Percentiles rank a stretch among this genome's conserved stretches.
These are phyloP conservation scores for Xylaria sp. DNA, from an alignment of 2,329 filamentous ascomycete species.

Conservation along the genomic window DNA sequence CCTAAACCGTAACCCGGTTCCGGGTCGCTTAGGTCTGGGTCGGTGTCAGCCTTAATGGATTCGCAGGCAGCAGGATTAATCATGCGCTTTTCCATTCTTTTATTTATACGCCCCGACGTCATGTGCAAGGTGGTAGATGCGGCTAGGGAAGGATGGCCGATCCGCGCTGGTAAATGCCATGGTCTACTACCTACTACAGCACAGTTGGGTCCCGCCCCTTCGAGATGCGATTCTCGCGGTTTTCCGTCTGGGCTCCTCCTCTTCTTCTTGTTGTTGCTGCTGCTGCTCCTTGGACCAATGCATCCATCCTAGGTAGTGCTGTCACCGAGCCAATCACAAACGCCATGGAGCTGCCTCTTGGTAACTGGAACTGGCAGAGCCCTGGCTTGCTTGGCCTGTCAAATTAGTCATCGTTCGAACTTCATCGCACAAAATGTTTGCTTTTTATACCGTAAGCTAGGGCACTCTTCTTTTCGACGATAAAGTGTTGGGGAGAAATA, in stretches of 20 bases:
- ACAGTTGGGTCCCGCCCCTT: too few relatives aligned
- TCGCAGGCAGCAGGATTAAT: neutral
- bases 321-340: too few relatives aligned
- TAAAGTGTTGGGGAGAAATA: slow-evolving; percentile 13
- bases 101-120: slow-evolving; percentile 11
- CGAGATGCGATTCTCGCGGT: slow-evolving; percentile 14
- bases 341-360: too few relatives aligned
- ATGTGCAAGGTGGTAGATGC: slow-evolving; percentile 23
- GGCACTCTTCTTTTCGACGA: slow-evolving; percentile 14
- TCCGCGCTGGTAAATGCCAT: slow-evolving; percentile 13
- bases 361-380: too few relatives aligned
- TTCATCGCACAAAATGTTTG: neutral
- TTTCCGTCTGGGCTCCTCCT: slow-evolving; percentile 11
- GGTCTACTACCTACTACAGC: slow-evolving; percentile 14
- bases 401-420: neutral
- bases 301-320: too few relatives aligned
- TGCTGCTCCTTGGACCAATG: too few relatives aligned
- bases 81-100: neutral
- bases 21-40: neutral
- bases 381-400: too few relatives aligned
- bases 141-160: slow-evolving; percentile 23
- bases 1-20: neutral
- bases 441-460: too few relatives aligned
- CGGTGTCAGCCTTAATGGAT: neutral
- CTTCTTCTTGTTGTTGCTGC: too few relatives aligned